These are phyloP conservation scores for Microcos paniculata DNA, from an alignment of 345 rosid species.

Conservation along the genomic window DNA sequence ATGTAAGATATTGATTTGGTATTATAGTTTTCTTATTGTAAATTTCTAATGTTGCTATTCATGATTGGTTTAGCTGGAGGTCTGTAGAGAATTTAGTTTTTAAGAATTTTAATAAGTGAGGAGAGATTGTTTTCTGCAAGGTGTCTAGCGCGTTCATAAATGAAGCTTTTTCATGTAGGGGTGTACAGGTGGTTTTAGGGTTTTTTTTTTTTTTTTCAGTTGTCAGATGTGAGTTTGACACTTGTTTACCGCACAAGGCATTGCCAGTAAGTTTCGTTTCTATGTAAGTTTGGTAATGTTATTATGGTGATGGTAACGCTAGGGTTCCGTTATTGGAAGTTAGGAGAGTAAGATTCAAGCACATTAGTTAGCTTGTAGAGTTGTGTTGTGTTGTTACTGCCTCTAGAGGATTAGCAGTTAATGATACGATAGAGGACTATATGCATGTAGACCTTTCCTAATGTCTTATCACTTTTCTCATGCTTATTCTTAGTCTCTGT, in stretches of 20 bases:
- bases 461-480: neutral
- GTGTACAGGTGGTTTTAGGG: neutral
- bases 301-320: conserved; percentile 5
- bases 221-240: neutral
- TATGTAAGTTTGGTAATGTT: neutral
- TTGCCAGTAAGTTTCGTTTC: neutral
- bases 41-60: neutral
- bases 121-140: neutral
- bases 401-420: conserved; percentile 9
- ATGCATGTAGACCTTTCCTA: neutral
- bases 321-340: neutral
- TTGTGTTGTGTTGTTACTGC: neutral
- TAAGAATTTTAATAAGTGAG: neutral
- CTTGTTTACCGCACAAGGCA: neutral
- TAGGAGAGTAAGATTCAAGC: conserved; percentile 1
- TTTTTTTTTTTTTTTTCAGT: neutral
- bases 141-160: neutral
- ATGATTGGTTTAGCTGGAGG: conserved; percentile 10
- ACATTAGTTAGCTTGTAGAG: neutral
- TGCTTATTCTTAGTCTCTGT: neutral
- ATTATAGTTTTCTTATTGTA: neutral
- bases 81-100: neutral
- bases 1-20: conserved; percentile 6
- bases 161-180: neutral
- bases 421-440: neutral